These are phyloP conservation scores for Globisporangium uncinulatum DNA, from an alignment of 352 stramenopile genomes.

Conservation along the genomic window DNA sequence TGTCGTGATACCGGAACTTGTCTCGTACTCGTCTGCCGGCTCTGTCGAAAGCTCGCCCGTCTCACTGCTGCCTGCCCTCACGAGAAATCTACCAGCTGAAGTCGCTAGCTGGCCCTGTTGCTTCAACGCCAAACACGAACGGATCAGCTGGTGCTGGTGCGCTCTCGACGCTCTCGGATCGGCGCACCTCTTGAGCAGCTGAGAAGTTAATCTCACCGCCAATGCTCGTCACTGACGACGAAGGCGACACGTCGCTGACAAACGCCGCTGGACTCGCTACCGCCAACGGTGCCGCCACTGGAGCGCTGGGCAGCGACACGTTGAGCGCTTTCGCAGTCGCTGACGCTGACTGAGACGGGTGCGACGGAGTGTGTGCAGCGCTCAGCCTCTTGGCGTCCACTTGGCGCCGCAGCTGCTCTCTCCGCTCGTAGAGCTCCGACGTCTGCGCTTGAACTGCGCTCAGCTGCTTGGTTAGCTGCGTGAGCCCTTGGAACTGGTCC, in stretches of 20 bases:
- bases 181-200: constrained; percentile 1
- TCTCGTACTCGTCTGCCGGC: neutral
- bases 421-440: constrained; percentile 20
- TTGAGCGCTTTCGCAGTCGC: neutral
- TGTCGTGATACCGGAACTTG: too few species aligned
- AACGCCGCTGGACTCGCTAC: neutral
- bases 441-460: constrained; percentile 36
- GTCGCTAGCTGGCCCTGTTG: neutral
- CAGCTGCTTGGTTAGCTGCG: constrained; percentile 41
- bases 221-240: neutral
- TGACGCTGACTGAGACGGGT: neutral
- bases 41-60: neutral
- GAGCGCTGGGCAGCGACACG: neutral
- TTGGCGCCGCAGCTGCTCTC: constrained; percentile 17
- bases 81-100: constrained; percentile 12
- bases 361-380: neutral
- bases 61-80: neutral
- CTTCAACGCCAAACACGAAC: constrained; percentile 4
- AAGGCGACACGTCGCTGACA: neutral
- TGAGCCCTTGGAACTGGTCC: constrained; percentile 23
- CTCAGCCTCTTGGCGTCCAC: constrained; percentile 12
- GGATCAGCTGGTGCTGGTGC: neutral
- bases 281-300: neutral
- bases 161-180: constrained; percentile 7
- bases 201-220: constrained; percentile 2